These are phyloP conservation scores for Piper longum DNA, from an alignment of 164 flowering plant genomes.

Conservation along the genomic window DNA sequence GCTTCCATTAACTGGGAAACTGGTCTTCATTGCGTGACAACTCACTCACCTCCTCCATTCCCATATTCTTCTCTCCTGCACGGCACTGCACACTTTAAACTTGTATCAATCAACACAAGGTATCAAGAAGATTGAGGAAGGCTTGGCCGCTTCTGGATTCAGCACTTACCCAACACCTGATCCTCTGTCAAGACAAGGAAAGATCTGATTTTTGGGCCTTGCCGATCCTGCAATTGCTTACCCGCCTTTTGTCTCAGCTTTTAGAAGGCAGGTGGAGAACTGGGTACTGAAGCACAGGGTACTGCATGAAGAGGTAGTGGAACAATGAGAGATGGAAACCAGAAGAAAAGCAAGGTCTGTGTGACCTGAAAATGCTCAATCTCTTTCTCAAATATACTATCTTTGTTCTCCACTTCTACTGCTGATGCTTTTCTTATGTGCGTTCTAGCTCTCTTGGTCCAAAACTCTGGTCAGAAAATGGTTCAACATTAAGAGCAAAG, in stretches of 20 bases:
- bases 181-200: not conserved
- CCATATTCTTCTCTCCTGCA: not conserved
- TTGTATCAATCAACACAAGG: not conserved
- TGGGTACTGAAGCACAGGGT: not conserved
- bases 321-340: conserved; percentile 81
- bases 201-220: conserved; percentile 1
- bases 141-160: not conserved
- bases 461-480: conserved; percentile 68
- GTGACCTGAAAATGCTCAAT: not conserved
- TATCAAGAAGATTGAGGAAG: not conserved
- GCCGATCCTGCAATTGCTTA: not conserved
- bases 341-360: conserved; percentile 86
- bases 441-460: conserved; percentile 68
- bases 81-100: not conserved
- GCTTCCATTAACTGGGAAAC: not conserved
- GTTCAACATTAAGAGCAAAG: conserved; percentile 79
- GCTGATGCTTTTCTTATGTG: not conserved
- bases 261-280: not conserved
- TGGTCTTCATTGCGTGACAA: not conserved
- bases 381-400: not conserved
- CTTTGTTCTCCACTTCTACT: not conserved
- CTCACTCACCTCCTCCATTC: not conserved
- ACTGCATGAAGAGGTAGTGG: conserved; percentile 52
- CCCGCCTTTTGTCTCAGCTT: not conserved
- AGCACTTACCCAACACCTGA: not conserved